phyloP scores from a whole-genome alignment of 31 red algal genomes.

The Odonthalia washingtoniensis region DNA sequence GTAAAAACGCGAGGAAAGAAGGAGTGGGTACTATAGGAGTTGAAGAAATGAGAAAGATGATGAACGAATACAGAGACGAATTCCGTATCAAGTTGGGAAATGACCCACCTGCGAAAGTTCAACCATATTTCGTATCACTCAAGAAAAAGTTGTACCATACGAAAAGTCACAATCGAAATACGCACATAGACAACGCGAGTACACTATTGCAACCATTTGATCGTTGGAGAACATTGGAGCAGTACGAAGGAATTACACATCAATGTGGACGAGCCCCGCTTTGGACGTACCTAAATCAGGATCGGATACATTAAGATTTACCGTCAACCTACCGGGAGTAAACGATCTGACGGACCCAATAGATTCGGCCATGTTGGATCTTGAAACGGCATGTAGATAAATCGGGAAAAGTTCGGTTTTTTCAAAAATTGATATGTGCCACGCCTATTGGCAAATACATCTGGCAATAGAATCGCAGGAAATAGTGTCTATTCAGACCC shows the following conservation, averaged over 20 bases:
- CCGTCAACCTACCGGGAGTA: slow-evolving; percentile 6
- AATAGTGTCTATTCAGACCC: slow-evolving; percentile 30
- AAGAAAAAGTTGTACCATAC: background rate
- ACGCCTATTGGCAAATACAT: too few species aligned
- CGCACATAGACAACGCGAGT: background rate
- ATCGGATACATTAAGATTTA: background rate
- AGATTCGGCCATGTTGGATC: background rate
- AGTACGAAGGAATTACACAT: background rate
- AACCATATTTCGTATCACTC: background rate
- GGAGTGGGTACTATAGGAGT: background rate
- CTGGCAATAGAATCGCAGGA: too few species aligned
- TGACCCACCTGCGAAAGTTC: slow-evolving; percentile 22
- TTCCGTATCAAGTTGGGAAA: slow-evolving; percentile 28
- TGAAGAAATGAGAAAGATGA: background rate
- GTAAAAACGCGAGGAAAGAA: background rate
- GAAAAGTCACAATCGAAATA: background rate
- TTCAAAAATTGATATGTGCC: too few species aligned
- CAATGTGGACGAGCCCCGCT: slow-evolving; percentile 28
- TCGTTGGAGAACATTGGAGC: slow-evolving; percentile 22
- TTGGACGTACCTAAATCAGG: slow-evolving; percentile 27
- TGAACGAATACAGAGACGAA: slow-evolving; percentile 23
- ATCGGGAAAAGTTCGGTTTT: background rate
- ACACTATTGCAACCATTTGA: background rate
- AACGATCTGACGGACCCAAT: slow-evolving; percentile 1
- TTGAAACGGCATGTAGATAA: slow-evolving; percentile 23